Conservation (phyloP, 257 asterid genomes). For the Thymus mandschuricus region DNA sequence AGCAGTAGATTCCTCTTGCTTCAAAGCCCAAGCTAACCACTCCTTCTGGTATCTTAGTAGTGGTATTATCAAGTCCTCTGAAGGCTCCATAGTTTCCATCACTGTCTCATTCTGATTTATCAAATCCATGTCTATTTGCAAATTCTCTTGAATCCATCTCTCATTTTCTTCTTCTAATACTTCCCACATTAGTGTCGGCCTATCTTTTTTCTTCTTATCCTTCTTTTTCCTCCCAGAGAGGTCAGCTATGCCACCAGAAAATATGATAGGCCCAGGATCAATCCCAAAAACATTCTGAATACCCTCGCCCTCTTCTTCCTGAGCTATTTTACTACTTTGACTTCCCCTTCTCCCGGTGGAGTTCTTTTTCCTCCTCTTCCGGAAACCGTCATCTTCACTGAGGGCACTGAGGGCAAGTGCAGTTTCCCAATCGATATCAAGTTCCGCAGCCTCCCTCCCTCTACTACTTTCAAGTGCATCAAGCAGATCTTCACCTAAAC, state of each 20-base stretch:
- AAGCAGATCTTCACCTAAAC: slow-evolving; percentile 38
- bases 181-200: slow-evolving; percentile 74
- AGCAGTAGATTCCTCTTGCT: slow-evolving; percentile 78
- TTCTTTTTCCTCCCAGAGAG: slow-evolving; percentile 42
- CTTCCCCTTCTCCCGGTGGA: slow-evolving; percentile 27
- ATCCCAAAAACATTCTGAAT: slow-evolving; percentile 7
- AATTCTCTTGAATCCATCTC: slow-evolving; percentile 70
- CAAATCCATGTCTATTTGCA: slow-evolving; percentile 47
- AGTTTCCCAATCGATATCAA: slow-evolving; percentile 23
- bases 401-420: slow-evolving; percentile 18
- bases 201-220: slow-evolving; percentile 51
- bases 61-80: slow-evolving; percentile 75
- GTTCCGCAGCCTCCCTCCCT: slow-evolving; percentile 20
- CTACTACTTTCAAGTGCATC: slow-evolving; percentile 27
- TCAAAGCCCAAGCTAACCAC: slow-evolving; percentile 94
- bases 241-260: slow-evolving; percentile 17
- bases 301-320: slow-evolving; percentile 34
- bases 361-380: slow-evolving; percentile 44
- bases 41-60: slow-evolving; percentile 90
- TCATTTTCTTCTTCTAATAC: slow-evolving; percentile 68
- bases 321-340: slow-evolving; percentile 9
- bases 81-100: slow-evolving; percentile 66
- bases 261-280: not conserved
- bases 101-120: slow-evolving; percentile 61
- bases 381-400: slow-evolving; percentile 36